Conservation (phyloP, 192 early-diverging fungal species). For the Gigaspora rosea region DNA sequence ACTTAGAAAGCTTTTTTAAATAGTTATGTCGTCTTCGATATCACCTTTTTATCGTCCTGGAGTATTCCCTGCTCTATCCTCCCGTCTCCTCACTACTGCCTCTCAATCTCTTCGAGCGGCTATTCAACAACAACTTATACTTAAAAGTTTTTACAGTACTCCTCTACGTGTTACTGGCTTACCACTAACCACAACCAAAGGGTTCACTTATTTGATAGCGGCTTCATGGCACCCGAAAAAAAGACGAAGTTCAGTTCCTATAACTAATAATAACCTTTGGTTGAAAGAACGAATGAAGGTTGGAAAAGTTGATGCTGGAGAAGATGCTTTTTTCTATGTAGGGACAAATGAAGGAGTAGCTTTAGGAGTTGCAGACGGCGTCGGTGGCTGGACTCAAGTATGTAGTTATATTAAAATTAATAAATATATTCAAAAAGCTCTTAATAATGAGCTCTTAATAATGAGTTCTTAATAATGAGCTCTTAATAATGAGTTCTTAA, state of each 20-base stretch:
- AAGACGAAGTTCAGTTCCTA: slow-evolving; percentile 26
- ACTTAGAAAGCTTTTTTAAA: neutral
- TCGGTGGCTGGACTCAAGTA: slow-evolving; percentile 63
- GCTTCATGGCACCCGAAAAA: slow-evolving; percentile 27
- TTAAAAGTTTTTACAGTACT: slow-evolving; percentile 18
- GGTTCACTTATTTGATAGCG: slow-evolving; percentile 30
- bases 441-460: neutral
- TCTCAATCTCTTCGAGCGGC: slow-evolving; percentile 26
- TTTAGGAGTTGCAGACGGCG: slow-evolving; percentile 63
- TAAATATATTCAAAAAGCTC: neutral
- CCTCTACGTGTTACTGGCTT: slow-evolving; percentile 8
- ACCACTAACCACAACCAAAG: slow-evolving; percentile 24
- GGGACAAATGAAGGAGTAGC: slow-evolving; percentile 52
- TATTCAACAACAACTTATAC: slow-evolving; percentile 16
- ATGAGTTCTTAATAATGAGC: too few species aligned
- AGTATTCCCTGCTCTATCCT: slow-evolving; percentile 22
- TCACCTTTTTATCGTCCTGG: slow-evolving; percentile 32
- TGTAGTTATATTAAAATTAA: slow-evolving; percentile 32
- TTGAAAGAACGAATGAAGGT: slow-evolving; percentile 48
- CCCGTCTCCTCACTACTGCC: slow-evolving; percentile 20
- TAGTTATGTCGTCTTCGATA: slow-evolving; percentile 23
- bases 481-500: too few species aligned
- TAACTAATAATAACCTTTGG: slow-evolving; percentile 23
- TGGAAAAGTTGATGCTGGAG: slow-evolving; percentile 63
- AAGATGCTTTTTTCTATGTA: slow-evolving; percentile 63